Evolutionary conservation across 2,329 filamentous ascomycete species (phyloP), one percentile per base, ranked within the genome.

Genomic region (Colletotrichum phormii): DNA sequence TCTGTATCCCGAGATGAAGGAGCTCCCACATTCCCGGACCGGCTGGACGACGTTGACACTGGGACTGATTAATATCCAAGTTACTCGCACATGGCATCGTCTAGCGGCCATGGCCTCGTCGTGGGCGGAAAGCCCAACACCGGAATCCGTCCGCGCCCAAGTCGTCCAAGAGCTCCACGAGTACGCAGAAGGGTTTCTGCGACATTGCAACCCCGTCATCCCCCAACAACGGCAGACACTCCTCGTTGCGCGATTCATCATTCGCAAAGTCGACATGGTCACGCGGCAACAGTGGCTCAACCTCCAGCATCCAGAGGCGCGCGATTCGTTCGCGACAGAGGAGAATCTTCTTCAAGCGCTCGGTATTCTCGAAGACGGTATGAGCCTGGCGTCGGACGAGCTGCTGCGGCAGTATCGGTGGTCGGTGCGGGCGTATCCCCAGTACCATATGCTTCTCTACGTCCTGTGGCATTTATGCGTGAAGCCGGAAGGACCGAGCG

Each of bases 41-140:
- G 86, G 87, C 18, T 90, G 89, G 78, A 91, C 90, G 0, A 86
- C 89, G 35, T 90, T 91, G 85, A 87, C 89, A 0, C 86, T 90
- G 68, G 84, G 83, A 12, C 77, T 91, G 3, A 84, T 89, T n/a
- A 84, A 85, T 5, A 87, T 87, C 74, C 86, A 90, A 61, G 83
- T 88, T 1, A 82, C 85, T 0, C 74, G 75, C 18, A 76, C 74
- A 1, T 78, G 78, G 70, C 75, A 75, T 12, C 76, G 71, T 0
- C 67, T 81, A 3, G 73, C 75, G 1, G 72, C 79, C 2, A 70
- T 80, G 51, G 75, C 74, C 1, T 75, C 70, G 1, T 73, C 77
- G 0, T 73, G 67, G 71, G 49, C 46, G 24, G 63, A 73, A 11
- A 67, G 35, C 11, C 57, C 68, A 12, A 55, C 73, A 37, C 2